Base-by-base conservation (phyloP, 768 basidiomycete genomes). In the Mrakia frigida region DNA sequence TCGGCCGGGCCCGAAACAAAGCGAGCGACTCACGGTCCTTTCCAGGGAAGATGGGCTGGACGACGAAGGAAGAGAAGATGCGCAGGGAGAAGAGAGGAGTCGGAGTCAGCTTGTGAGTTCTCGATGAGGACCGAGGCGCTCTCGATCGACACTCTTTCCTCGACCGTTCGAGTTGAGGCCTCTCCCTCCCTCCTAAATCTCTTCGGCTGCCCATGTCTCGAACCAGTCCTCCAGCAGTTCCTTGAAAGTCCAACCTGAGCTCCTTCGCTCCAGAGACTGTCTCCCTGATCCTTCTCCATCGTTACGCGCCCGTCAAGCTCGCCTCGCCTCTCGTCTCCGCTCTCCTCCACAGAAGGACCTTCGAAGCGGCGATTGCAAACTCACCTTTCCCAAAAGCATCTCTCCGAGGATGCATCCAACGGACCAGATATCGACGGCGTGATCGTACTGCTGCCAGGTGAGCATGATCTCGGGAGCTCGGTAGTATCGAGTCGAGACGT, bases 361-460 rank as follows among this genome's bases (percentile, higher is more conserved):
- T 65, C 63, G 63, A 65, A 33, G n/a, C 23, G 28, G 25, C 2
- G 2, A 14, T 35, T 16, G 0, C 63, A 37, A 65, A 65, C 65
- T 25, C 18, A 68, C 65, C 65, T 98, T 98, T 43, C 97, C 97
- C 83, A 98, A 95, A 69, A 99, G 85, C 97, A 99, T 99, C 86
- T 99, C 97, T 7, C 97, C 97, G 81, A 99, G 98, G 83, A 99
- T 98, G 86, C 97, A 99, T 9, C 95, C 97, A 16, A 95, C 94
- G 82, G 93, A 95, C 97, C 97, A 98, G 82, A 98, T 96, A 83
- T 99, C 97, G 78, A 99, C 97, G 23, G 96, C 97, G 75, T 98
- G 95, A 84, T 98, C 96, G 85, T 99, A 99, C 86, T 98, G 98
- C 84, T 99, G 97, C 97, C 97, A 99, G 53, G 97, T 99, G 82